Conservation (phyloP, 2,329 filamentous ascomycete species). For the Apiospora kogelbergensis region DNA sequence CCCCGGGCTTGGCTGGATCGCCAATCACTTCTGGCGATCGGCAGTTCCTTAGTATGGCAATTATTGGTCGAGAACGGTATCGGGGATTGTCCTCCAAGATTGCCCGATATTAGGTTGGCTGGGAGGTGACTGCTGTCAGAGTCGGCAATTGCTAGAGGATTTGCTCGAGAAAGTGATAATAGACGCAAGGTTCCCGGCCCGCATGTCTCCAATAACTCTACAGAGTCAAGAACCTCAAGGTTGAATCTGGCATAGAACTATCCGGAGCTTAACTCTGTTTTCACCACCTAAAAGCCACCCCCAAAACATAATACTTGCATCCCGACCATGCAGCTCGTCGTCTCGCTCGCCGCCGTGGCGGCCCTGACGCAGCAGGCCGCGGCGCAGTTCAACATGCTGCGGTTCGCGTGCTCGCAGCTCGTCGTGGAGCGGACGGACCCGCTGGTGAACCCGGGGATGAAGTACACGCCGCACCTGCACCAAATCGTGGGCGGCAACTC, state of each 20-base stretch:
- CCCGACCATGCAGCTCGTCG: background rate
- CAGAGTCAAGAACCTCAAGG: background rate
- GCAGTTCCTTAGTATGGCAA: background rate
- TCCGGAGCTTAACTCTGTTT: background rate
- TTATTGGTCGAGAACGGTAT: background rate
- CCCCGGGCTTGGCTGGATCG: background rate
- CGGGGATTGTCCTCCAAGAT: background rate
- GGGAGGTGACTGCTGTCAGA: background rate
- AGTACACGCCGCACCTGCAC: constrained; percentile 46
- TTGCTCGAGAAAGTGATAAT: background rate
- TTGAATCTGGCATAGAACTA: background rate
- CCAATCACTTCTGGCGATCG: background rate
- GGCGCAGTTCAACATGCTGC: constrained; percentile 41
- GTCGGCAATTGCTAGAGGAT: background rate
- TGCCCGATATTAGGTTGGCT: constrained; percentile 7
- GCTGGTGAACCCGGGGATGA: constrained; percentile 44
- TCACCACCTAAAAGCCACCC: background rate
- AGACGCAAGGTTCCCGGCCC: background rate
- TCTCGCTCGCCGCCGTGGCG: constrained; percentile 28
- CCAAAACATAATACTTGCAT: background rate
- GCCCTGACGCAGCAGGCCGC: constrained; percentile 32
- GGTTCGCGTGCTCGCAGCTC: constrained; percentile 48
- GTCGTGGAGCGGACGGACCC: constrained; percentile 47
- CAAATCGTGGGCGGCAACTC: constrained; percentile 47
- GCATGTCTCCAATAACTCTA: constrained; percentile 1